Evolutionary conservation across 2,329 filamentous ascomycete species (phyloP).

Genomic region (Aureobasidium subglaciale): DNA sequence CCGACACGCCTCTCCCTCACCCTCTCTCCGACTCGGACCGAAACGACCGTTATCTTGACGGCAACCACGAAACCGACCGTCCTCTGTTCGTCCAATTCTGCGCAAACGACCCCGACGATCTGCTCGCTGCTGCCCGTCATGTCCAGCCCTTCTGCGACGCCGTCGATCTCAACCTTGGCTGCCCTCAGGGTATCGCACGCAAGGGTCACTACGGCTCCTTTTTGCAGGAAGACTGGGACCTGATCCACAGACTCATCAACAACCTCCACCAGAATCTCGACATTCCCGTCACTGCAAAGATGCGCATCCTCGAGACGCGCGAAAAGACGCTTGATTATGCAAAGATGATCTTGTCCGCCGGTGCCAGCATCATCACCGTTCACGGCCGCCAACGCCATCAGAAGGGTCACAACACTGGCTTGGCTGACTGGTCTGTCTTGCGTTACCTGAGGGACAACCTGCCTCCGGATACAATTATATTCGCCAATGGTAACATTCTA

Average conservation of each 20-base stretch:
- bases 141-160: constrained; percentile 88
- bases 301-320: constrained; percentile 77
- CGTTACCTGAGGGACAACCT: constrained; percentile 75
- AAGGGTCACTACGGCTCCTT: constrained; percentile 91
- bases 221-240: constrained; percentile 81
- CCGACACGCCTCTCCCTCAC: constrained; percentile 30
- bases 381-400: constrained; percentile 85
- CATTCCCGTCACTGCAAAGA: constrained; percentile 90
- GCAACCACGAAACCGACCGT: constrained; percentile 74
- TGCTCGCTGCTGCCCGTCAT: constrained; percentile 69
- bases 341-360: constrained; percentile 74
- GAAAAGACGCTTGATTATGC: constrained; percentile 88
- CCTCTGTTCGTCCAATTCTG: constrained; percentile 97
- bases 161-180: constrained; percentile 90
- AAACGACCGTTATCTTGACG: constrained; percentile 62
- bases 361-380: constrained; percentile 87
- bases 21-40: constrained; percentile 24
- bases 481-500: constrained; percentile 93
- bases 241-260: constrained; percentile 76
- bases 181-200: constrained; percentile 88
- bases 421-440: constrained; percentile 88
- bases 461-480: constrained; percentile 81
- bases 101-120: constrained; percentile 73
- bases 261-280: constrained; percentile 71
- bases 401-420: constrained; percentile 88